Base-by-base conservation (phyloP, 495 filamentous ascomycete genomes). In the Penicillium nucicola region DNA sequence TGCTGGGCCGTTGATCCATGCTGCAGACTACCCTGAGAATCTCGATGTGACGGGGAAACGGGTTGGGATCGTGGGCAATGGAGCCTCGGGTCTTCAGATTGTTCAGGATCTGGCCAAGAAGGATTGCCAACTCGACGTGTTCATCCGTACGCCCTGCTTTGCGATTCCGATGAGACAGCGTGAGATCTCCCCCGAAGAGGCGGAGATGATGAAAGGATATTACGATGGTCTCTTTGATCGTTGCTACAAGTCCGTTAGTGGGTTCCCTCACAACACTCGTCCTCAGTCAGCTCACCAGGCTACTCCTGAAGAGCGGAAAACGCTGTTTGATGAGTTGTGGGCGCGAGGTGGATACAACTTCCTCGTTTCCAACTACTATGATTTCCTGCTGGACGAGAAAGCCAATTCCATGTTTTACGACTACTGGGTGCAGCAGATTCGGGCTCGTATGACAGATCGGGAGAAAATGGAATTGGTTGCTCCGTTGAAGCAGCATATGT, bases 391-490 rank as follows among this genome's bases (percentile, higher is more conserved):
- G n/a, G 58, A 69, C 41, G 18, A 55, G 18, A 64, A 72, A 14
- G 72, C 77, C 6, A 84, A 83, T 52, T 9, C 58, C 4, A 64
- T 69, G 19, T 69, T 67, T 13, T 83, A 82, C 55, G 61, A 80
- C 41, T 84, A 81, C 65, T 84, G 80, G 80, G 64, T 60, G 32
- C 66, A 75, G 42, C 73, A 79, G 54, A 61, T 65, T 5, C 72
- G 77, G 0, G 61, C 67, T 6, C 71, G 80, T 11, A 77, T 85
- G 48, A 54, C 62, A 5, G 71, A 82, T 50, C 66, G 70, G 0
- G 38, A 41, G 10, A 76, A 77, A 45, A 58, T 67, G 42, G 76
- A 82, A 22, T 51, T 82, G 8, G 65, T 85, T 13, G 79, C 77
- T 1, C 82, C 81, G 0, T 28, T 70, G 13, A 60, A 76, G 36